These are phyloP conservation scores for Tillandsia fasciculata DNA, from an alignment of 176 grass and related monocot genomes.

Conservation along the genomic window DNA sequence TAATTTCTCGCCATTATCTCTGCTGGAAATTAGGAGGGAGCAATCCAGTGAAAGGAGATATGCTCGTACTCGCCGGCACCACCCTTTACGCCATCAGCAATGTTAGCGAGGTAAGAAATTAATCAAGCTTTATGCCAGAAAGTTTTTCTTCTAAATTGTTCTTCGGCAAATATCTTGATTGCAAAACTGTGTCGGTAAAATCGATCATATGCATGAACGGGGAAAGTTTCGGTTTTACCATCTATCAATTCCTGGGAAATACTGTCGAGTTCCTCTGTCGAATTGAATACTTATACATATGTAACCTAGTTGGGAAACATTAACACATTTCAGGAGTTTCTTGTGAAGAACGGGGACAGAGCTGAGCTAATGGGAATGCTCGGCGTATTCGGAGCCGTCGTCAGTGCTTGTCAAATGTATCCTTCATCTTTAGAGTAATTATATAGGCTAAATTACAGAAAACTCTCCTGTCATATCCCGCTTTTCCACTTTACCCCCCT, in stretches of 20 bases:
- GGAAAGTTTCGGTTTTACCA: no score
- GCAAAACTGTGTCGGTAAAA: no score
- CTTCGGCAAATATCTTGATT: no score
- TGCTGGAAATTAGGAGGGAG: slow-evolving; percentile 24
- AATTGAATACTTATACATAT: no score
- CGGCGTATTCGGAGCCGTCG: slow-evolving; percentile 52
- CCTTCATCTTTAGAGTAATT: background rate
- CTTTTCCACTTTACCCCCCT: no score
- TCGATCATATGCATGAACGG: no score
- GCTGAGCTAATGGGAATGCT: slow-evolving; percentile 70
- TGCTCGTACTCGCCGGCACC: slow-evolving; percentile 41
- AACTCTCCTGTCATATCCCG: no score
- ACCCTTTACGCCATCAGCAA: slow-evolving; percentile 64
- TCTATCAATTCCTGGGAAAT: no score
- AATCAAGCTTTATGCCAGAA: background rate
- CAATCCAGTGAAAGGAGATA: slow-evolving; percentile 55
- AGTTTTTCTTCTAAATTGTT: background rate
- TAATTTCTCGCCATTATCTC: no score
- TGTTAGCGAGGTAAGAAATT: slow-evolving; percentile 55
- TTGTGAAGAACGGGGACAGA: slow-evolving; percentile 44
- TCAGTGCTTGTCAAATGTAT: slow-evolving; percentile 65
- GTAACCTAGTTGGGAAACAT: background rate
- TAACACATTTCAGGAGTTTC: slow-evolving; percentile 36
- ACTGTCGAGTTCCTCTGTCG: no score
- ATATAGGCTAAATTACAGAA: no score